Conservation (phyloP, 1,284 basidiomycete species). For the Cryptococcus sp. region DNA sequence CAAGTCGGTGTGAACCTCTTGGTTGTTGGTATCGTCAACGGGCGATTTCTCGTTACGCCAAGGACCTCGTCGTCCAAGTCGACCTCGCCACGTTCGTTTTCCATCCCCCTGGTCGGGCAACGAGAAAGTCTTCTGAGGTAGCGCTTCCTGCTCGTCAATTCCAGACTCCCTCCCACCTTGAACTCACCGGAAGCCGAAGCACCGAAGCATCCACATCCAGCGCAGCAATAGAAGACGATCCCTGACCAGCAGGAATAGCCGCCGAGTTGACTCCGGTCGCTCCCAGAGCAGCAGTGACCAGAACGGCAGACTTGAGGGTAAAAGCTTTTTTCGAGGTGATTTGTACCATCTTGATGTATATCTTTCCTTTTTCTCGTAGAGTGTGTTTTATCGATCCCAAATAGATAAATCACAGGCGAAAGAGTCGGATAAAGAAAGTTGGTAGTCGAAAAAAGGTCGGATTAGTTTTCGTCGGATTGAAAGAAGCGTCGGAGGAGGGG, state of each 20-base stretch:
- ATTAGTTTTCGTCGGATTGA: background rate
- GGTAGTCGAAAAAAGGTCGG: background rate
- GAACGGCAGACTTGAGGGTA: constrained; percentile 6
- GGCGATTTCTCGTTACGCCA: constrained; percentile 6
- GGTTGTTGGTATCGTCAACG: no score
- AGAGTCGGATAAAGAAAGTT: constrained; percentile 1
- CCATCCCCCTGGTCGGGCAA: background rate
- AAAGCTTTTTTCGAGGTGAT: constrained; percentile 17
- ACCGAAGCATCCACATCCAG: constrained; percentile 2
- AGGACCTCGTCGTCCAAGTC: constrained; percentile 13
- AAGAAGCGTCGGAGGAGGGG: no score
- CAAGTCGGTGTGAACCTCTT: constrained; percentile 3
- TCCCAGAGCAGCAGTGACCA: constrained; percentile 22
- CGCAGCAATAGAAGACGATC: background rate
- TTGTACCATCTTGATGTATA: constrained; percentile 20
- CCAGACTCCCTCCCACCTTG: no score
- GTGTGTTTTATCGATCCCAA: background rate
- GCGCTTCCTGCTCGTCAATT: background rate
- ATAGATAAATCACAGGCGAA: no score
- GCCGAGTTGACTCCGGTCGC: constrained; percentile 9
- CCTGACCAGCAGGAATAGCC: constrained; percentile 13
- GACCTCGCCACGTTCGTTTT: constrained; percentile 13
- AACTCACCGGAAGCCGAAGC: constrained; percentile 2
- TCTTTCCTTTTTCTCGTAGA: no score
- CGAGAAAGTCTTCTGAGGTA: constrained; percentile 1